Conservation (phyloP, 805 yeast genomes). For the Metschnikowia vanudenii region DNA sequence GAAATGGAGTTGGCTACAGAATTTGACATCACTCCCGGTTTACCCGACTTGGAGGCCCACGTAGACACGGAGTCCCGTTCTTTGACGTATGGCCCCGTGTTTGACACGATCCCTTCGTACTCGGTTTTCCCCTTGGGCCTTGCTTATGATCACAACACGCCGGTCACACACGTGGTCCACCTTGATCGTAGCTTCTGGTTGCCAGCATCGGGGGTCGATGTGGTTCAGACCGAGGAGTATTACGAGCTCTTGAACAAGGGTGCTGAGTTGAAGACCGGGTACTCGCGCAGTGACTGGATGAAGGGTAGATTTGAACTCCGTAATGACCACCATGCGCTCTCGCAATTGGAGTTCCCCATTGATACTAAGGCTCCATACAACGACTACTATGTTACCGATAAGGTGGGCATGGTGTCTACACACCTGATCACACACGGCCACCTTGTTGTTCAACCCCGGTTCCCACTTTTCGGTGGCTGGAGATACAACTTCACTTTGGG, state of each 20-base stretch:
- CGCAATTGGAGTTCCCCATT: conserved; percentile 57
- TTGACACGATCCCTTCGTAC: conserved; percentile 43
- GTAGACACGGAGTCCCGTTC: conserved; percentile 39
- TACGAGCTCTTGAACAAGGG: conserved; percentile 78
- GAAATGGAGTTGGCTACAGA: conserved; percentile 38
- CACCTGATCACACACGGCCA: conserved; percentile 45
- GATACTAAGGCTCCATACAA: conserved; percentile 26
- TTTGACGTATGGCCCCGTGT: conserved; percentile 57
- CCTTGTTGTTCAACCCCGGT: conserved; percentile 76
- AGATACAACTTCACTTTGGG: conserved; percentile 91
- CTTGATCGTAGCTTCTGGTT: conserved; percentile 81
- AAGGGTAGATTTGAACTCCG: conserved; percentile 47
- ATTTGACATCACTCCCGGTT: conserved; percentile 18
- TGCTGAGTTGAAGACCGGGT: conserved; percentile 66
- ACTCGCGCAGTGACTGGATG: conserved; percentile 79
- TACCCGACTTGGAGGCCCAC: conserved; percentile 35
- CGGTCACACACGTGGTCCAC: conserved; percentile 58
- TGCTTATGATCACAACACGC: conserved; percentile 61
- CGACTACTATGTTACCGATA: conserved; percentile 79
- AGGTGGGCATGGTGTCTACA: conserved; percentile 91
- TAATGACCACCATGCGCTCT: conserved; percentile 57
- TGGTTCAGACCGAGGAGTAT: conserved; percentile 73
- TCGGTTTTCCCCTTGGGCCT: conserved; percentile 51
- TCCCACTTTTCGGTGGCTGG: conserved; percentile 97
- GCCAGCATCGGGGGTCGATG: conserved; percentile 75